Conservation (phyloP, 1,284 basidiomycete species). For the Cryptococcus amylolentus region DNA sequence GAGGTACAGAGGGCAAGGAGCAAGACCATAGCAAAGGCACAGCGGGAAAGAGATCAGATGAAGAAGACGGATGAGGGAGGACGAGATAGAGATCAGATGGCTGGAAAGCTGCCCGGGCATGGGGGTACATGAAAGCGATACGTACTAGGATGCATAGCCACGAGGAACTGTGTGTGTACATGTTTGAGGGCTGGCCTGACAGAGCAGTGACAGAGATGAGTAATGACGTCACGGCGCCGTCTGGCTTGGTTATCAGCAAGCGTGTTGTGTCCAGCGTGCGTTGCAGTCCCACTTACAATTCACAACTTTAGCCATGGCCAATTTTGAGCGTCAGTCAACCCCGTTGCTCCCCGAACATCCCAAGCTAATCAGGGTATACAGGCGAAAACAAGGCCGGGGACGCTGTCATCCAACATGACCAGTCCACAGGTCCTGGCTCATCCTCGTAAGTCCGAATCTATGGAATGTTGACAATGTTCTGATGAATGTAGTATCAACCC, state of each 20-base stretch:
- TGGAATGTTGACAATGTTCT: background rate
- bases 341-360: background rate
- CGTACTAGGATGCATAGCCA: too few species aligned
- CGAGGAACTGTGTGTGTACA: too few species aligned
- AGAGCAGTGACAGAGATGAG: too few species aligned
- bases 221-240: too few species aligned
- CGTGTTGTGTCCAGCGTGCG: too few species aligned
- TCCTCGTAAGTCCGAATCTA: conserved; percentile 31
- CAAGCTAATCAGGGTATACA: background rate
- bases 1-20: conserved; percentile 18
- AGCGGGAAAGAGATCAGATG: conserved; percentile 3
- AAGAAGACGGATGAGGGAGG: conserved; percentile 11
- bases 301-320: background rate
- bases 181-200: too few species aligned
- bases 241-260: too few species aligned
- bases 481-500: conserved; percentile 27
- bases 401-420: conserved; percentile 28
- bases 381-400: conserved; percentile 31
- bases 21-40: background rate
- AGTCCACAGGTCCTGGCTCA: conserved; percentile 31
- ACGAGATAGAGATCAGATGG: conserved; percentile 25
- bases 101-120: conserved; percentile 25
- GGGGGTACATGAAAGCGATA: conserved; percentile 24
- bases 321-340: background rate
- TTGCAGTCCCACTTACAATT: too few species aligned